A percentile compares a stretch with the other conserved stretches of the same genome.
Conservation (phyloP, 192 early-diverging fungal genomes). For the Kappamyces sp. region DNA sequence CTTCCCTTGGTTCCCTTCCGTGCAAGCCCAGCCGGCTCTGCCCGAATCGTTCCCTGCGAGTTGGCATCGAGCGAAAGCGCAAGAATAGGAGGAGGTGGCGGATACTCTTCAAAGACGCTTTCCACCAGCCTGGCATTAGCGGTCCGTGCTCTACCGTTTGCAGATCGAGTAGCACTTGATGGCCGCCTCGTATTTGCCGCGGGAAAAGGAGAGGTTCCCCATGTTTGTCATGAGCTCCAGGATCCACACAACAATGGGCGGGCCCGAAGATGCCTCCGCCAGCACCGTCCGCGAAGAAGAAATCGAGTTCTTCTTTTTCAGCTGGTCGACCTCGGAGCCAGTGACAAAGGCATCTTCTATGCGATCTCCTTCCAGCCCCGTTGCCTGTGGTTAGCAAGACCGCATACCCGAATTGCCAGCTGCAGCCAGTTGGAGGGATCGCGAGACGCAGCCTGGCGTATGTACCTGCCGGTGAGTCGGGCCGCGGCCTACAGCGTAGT, state of each 20-base stretch:
- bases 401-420: conserved; percentile 32
- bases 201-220: conserved; percentile 39
- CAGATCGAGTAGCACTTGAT: conserved; percentile 43
- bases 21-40: neutral
- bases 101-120: conserved; percentile 44
- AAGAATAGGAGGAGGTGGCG: conserved; percentile 24
- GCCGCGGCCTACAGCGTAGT: too few species aligned
- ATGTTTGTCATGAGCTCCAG: conserved; percentile 45
- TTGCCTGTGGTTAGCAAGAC: too few species aligned
- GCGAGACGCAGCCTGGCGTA: conserved; percentile 18
- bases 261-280: conserved; percentile 35
- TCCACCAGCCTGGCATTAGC: conserved; percentile 37
- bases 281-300: neutral
- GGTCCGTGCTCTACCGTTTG: too few species aligned
- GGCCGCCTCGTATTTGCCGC: conserved; percentile 37
- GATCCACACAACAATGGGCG: conserved; percentile 48
- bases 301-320: neutral
- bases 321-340: conserved; percentile 4
- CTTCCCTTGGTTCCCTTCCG: neutral
- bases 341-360: conserved; percentile 20
- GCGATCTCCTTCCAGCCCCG: conserved; percentile 25
- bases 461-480: too few species aligned
- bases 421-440: conserved; percentile 35
- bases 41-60: conserved; percentile 4
- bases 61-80: conserved; percentile 17